Evolutionary conservation across 2,329 filamentous ascomycete genomes (phyloP).

Genomic region (Claviceps fusiformis): DNA sequence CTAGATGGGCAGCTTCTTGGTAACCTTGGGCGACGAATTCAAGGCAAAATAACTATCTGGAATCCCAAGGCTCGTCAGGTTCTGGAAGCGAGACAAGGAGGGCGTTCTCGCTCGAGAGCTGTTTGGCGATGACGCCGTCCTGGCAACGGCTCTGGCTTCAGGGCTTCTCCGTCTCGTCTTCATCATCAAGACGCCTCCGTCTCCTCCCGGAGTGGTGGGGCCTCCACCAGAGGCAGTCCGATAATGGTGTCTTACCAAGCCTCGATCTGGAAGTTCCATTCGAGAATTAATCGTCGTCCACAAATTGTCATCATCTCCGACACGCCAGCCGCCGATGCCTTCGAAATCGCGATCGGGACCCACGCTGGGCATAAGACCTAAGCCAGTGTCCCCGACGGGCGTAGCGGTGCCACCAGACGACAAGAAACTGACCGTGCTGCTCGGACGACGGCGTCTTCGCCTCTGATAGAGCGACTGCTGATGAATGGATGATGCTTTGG

Average conservation of each 20-base stretch:
- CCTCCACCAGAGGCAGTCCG: slow-evolving; percentile 27
- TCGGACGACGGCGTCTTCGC: slow-evolving; percentile 21
- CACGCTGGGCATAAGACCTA: slow-evolving; percentile 31
- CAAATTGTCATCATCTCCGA: slow-evolving; percentile 29
- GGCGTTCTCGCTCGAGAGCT: slow-evolving; percentile 36
- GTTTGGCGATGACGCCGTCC: slow-evolving; percentile 26
- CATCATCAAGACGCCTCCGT: slow-evolving; percentile 31
- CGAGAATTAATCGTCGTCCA: slow-evolving; percentile 41
- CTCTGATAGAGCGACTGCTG: slow-evolving; percentile 9
- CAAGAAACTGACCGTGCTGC: slow-evolving; percentile 18
- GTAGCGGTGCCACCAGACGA: slow-evolving; percentile 20
- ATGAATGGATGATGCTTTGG: slow-evolving; percentile 4
- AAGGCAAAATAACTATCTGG: slow-evolving; percentile 31
- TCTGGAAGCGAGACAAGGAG: slow-evolving; percentile 23
- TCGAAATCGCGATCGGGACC: slow-evolving; percentile 44
- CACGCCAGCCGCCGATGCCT: slow-evolving; percentile 44
- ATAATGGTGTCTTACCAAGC: slow-evolving; percentile 26
- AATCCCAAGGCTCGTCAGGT: slow-evolving; percentile 11
- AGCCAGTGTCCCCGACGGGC: slow-evolving; percentile 20
- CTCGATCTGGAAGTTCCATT: slow-evolving; percentile 33
- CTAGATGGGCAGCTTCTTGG: slow-evolving; percentile 14
- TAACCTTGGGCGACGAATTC: slow-evolving; percentile 17
- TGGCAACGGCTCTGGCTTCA: slow-evolving; percentile 13
- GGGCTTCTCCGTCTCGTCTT: slow-evolving; percentile 24
- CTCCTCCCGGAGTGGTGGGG: slow-evolving; percentile 25